Percentiles rank a stretch among this genome's conserved stretches.
Evolutionary conservation across 768 basidiomycete species (phyloP).

Genomic region (Suillus subalutaceus): DNA sequence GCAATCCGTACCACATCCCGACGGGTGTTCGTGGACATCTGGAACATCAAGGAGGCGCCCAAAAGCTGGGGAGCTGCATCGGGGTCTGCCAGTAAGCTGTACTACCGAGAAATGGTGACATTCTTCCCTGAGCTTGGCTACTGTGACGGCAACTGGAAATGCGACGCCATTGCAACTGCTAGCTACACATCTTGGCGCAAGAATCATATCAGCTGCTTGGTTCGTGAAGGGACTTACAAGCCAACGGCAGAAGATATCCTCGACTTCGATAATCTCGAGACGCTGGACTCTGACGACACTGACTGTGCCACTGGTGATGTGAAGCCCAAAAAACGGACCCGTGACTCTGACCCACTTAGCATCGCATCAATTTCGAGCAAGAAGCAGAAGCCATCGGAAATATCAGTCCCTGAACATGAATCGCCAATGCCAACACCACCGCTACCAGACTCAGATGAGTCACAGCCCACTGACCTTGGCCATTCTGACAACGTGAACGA

Average conservation of each 20-base stretch:
- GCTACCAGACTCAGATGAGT: not conserved
- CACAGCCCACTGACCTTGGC: not conserved
- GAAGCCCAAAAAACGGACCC: not conserved
- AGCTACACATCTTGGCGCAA: not conserved
- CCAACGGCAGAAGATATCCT: not conserved
- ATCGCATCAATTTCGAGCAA: not conserved
- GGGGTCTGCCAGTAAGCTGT: not conserved
- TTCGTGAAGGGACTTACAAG: not conserved
- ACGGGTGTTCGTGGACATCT: not conserved
- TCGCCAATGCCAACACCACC: not conserved
- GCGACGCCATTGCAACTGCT: not conserved
- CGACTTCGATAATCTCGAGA: not conserved
- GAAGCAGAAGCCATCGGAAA: not conserved
- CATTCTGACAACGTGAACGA: no score
- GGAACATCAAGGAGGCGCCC: not conserved
- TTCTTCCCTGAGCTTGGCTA: slow-evolving; percentile 1
- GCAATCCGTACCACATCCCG: not conserved
- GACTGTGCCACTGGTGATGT: not conserved
- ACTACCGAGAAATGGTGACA: not conserved
- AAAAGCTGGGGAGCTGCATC: slow-evolving; percentile 5
- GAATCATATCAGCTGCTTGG: not conserved
- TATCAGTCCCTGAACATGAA: not conserved
- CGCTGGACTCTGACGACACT: not conserved
- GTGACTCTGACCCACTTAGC: not conserved
- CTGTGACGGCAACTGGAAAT: not conserved